Evolutionary conservation across 169 alveolate species (phyloP), one percentile per base, ranked within the genome.

Genomic region (Plasmodium knowlesi): DNA sequence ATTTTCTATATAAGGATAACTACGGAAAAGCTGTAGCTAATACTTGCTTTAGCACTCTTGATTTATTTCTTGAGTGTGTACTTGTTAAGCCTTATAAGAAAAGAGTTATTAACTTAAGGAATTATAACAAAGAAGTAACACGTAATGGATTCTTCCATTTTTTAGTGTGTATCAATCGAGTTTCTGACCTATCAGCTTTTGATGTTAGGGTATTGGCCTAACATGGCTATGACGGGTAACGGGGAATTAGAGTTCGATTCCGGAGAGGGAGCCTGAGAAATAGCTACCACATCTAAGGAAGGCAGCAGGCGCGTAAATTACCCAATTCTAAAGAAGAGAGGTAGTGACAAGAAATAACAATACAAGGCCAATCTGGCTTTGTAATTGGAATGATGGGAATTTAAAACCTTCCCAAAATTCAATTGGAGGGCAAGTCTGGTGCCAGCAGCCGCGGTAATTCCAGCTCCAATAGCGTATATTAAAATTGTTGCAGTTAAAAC

Each of bases 201-300:
- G 98, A 96, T 97, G 99, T 67, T 67, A 97, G 97, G 97, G 98
- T 97, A 97, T 96, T 96, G 98, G 98, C 97, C 98, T 97, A 97
- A 98, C 98, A 97, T 97, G 98, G 98, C 98, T 83, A 93, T 97
- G 98, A 97, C 98, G 98, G 98, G 98, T 96, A 96, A 97, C 98
- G 98, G 99, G 97, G 99, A 97, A 98, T 97, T 97, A 97, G 98
- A 98, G 98, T 97, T 98, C 98, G 99, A 97, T 97, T 97, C 98
- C 98, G 98, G 99, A 97, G 98, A 97, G 98, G 98, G 98, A 97
- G 99, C 99, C 98, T 98, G 98, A 97, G 98, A 98, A 96, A 98
- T 97, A 98, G 83, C 83, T 34, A 76, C 83, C 98, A 98, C 99
- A 97, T 98, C 99, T 97, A 98, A 97, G 98, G 99, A 97, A 97